These are phyloP conservation scores for Boletus sp. DNA, from an alignment of 768 basidiomycete genomes.

Conservation along the genomic window DNA sequence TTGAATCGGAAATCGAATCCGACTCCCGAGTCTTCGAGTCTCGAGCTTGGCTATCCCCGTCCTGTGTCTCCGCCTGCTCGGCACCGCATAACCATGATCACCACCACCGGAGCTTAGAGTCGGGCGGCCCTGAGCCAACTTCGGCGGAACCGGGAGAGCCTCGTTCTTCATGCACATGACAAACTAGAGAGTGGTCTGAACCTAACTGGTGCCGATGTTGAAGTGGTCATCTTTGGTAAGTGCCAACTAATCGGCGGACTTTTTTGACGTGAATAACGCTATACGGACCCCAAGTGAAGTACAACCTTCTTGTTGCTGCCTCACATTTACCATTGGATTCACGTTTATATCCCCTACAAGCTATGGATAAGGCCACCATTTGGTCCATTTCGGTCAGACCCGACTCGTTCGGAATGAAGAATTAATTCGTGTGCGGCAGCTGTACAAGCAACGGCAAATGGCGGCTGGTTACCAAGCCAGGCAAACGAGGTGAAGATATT, in stretches of 20 bases:
- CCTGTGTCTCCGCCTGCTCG: neutral
- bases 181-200: too few relatives aligned
- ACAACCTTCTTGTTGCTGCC: neutral
- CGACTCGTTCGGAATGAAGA: conserved; percentile 85
- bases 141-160: neutral
- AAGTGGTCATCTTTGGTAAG: neutral
- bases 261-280: neutral
- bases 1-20: conserved; percentile 9
- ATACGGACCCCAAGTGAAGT: too few relatives aligned
- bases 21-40: neutral
- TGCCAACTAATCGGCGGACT: neutral
- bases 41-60: neutral
- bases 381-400: conserved; percentile 83
- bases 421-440: conserved; percentile 84
- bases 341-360: conserved; percentile 79
- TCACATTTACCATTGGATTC: neutral
- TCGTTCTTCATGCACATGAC: neutral
- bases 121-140: neutral
- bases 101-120: neutral
- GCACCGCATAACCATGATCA: neutral
- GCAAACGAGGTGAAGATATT: conserved; percentile 62
- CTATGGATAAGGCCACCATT: conserved; percentile 83
- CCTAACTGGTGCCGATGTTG: neutral
- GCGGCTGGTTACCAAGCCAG: conserved; percentile 82
- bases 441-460: conserved; percentile 94